These are phyloP conservation scores for Pilatotrama ljubarskyi DNA, from an alignment of 768 basidiomycete species.

Conservation along the genomic window DNA sequence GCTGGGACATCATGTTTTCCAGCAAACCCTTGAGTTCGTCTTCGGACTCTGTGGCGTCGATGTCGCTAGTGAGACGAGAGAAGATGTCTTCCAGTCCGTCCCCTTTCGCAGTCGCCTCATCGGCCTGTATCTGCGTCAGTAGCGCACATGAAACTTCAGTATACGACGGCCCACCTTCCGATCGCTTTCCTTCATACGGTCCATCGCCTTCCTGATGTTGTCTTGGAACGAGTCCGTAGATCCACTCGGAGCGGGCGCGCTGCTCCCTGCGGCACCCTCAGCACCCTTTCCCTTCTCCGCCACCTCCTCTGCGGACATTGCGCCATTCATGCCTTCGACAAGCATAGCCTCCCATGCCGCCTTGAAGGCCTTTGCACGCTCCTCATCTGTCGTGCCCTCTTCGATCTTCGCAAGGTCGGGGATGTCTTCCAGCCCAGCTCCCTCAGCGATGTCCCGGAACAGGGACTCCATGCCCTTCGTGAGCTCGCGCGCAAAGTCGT, in stretches of 20 bases:
- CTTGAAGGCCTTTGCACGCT: constrained; percentile 44
- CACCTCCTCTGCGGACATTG: constrained; percentile 14
- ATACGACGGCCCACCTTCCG: constrained; percentile 1
- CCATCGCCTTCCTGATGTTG: constrained; percentile 70
- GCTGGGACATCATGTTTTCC: constrained; percentile 78
- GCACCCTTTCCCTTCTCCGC: constrained; percentile 21
- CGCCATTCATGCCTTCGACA: constrained; percentile 57
- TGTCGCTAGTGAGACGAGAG: constrained; percentile 42
- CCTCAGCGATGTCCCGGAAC: constrained; percentile 39
- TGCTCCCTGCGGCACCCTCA: constrained; percentile 10
- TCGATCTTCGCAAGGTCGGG: constrained; percentile 4
- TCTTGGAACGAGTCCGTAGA: constrained; percentile 58
- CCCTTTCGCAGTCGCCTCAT: constrained; percentile 34
- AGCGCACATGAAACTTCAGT: too few relatives aligned
- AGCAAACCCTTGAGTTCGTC: constrained; percentile 65
- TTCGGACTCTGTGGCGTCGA: constrained; percentile 33
- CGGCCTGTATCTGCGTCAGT: constrained; percentile 19
- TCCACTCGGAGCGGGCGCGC: neutral
- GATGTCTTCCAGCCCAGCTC: constrained; percentile 21
- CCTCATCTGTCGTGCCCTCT: constrained; percentile 22
- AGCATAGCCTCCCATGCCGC: constrained; percentile 76
- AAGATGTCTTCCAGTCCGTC: constrained; percentile 54
- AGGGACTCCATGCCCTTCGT: constrained; percentile 47
- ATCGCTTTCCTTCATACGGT: constrained; percentile 71
- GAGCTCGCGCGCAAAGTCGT: constrained; percentile 42